A percentile compares a stretch with the other conserved stretches of the same genome.
These are phyloP conservation scores for Grosmannia clavigera DNA, from an alignment of 2,329 filamentous ascomycete genomes.

Conservation along the genomic window DNA sequence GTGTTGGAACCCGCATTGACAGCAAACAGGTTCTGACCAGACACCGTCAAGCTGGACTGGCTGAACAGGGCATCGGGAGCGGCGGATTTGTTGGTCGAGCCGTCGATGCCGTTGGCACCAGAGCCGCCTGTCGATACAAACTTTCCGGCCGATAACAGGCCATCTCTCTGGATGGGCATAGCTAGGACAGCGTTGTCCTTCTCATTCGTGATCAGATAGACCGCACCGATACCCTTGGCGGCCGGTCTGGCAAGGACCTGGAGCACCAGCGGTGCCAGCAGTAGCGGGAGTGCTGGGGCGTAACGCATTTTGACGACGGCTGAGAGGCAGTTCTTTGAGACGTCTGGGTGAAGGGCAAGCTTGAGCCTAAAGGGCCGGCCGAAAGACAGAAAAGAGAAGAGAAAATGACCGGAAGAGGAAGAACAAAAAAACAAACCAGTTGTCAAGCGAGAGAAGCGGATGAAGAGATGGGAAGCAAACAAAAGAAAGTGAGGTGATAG, in stretches of 20 bases:
- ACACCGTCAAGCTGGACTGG: slow-evolving; percentile 24
- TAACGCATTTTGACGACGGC: neutral
- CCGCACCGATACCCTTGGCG: neutral
- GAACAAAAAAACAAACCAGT: neutral
- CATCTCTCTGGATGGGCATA: neutral
- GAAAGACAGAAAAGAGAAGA: neutral
- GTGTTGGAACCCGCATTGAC: slow-evolving; percentile 41
- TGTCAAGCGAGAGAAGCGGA: neutral
- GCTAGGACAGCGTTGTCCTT: neutral
- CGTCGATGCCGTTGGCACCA: slow-evolving; percentile 18
- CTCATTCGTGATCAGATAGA: neutral
- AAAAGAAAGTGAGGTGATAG: neutral
- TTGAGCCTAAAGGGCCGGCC: neutral
- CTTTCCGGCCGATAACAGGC: neutral
- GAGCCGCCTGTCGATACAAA: neutral
- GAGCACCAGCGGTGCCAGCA: neutral
- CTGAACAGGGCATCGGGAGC: slow-evolving; percentile 37
- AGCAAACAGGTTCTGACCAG: slow-evolving; percentile 35
- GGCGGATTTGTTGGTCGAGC: slow-evolving; percentile 23
- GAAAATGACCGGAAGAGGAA: neutral
- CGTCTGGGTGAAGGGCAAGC: neutral
- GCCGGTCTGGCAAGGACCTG: neutral
- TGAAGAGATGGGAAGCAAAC: neutral
- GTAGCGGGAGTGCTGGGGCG: neutral
- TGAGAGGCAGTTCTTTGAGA: neutral